Evolutionary conservation across 805 yeast species (phyloP).

Genomic region (Pichia californica): DNA sequence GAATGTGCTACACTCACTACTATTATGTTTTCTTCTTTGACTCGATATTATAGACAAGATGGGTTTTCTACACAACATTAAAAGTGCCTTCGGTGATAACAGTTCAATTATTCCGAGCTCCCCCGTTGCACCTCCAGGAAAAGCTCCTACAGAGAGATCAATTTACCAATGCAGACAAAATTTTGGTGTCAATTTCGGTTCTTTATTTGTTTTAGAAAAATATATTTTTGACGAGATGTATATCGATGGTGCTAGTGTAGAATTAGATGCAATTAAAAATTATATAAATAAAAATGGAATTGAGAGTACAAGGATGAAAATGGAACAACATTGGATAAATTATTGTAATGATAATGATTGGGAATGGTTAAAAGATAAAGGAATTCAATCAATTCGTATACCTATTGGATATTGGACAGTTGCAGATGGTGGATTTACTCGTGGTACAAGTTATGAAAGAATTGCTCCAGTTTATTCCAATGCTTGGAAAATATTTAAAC

Average conservation of each 20-base stretch:
- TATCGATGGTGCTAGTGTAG: constrained; percentile 53
- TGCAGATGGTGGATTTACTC: constrained; percentile 51
- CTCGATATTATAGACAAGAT: constrained; percentile 12
- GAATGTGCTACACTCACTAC: too few relatives aligned
- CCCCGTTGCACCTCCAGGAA: constrained; percentile 31
- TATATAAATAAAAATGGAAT: constrained; percentile 43
- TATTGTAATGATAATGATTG: constrained; percentile 70
- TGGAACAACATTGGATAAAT: constrained; percentile 60
- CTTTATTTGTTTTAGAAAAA: constrained; percentile 71
- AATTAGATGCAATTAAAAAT: constrained; percentile 62
- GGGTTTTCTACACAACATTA: constrained; percentile 5
- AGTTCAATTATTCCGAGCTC: constrained; percentile 5
- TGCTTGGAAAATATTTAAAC: constrained; percentile 64
- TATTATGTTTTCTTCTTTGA: neutral
- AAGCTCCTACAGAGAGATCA: constrained; percentile 34
- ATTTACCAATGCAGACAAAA: constrained; percentile 58
- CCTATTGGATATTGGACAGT: constrained; percentile 93
- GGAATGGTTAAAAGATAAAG: constrained; percentile 59
- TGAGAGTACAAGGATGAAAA: constrained; percentile 44
- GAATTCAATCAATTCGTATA: constrained; percentile 75
- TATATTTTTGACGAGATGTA: constrained; percentile 68
- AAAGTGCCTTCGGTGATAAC: constrained; percentile 3
- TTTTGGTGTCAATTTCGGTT: constrained; percentile 83
- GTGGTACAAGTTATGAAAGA: constrained; percentile 56
- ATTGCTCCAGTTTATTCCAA: constrained; percentile 52